These are phyloP conservation scores for Aspergillus piperis DNA, from an alignment of 2,329 filamentous ascomycete species.

Conservation along the genomic window DNA sequence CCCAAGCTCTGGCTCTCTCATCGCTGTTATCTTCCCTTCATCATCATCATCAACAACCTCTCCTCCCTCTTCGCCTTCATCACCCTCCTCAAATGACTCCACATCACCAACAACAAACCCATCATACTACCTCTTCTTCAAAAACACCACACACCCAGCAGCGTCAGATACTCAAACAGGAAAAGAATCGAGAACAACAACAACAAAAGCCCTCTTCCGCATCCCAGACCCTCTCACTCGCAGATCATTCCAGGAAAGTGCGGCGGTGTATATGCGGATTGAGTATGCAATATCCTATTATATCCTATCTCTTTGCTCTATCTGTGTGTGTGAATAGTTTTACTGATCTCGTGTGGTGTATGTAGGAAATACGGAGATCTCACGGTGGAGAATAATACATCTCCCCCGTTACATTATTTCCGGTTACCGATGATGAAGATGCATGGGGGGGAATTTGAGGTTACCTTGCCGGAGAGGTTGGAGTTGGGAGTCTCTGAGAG, in stretches of 20 bases:
- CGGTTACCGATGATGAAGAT: constrained; percentile 11
- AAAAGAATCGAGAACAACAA: background rate
- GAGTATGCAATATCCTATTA: constrained; percentile 27
- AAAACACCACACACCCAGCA: constrained; percentile 16
- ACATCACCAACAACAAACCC: constrained; percentile 31
- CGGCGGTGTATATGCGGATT: constrained; percentile 33
- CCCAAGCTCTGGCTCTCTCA: constrained; percentile 45
- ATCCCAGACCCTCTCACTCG: constrained; percentile 23
- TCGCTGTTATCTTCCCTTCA: constrained; percentile 36
- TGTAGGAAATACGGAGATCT: constrained; percentile 31
- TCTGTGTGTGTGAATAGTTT: background rate
- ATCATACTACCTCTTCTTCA: constrained; percentile 35
- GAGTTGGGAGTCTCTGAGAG: constrained; percentile 38
- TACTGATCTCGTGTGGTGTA: too few relatives aligned
- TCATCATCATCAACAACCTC: constrained; percentile 3
- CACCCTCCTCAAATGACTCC: constrained; percentile 16
- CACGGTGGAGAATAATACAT: background rate
- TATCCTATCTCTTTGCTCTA: background rate
- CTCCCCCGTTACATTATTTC: constrained; percentile 29
- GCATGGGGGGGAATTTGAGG: constrained; percentile 23
- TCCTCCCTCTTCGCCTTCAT: constrained; percentile 15
- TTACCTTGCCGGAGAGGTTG: constrained; percentile 32
- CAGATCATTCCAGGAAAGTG: constrained; percentile 18
- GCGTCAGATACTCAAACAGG: background rate
- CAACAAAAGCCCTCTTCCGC: constrained; percentile 30